Conservation (phyloP, 768 basidiomycete genomes). For the Panaeolus papilionaceus region DNA sequence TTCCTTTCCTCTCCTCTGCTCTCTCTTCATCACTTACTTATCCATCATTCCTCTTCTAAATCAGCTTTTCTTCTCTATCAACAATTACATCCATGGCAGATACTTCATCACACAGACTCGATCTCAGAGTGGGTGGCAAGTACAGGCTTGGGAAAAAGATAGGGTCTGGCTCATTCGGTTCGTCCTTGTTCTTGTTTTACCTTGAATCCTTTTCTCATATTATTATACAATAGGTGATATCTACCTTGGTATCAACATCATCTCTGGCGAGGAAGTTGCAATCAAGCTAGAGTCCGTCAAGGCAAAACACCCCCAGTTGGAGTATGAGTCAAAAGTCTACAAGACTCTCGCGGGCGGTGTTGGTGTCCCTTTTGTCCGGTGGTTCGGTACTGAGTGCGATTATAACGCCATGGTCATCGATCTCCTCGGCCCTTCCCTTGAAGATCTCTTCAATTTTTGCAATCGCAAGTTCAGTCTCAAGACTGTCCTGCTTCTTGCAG, state of each 20-base stretch:
- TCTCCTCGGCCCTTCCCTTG: conserved; percentile 90
- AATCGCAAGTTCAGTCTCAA: conserved; percentile 98
- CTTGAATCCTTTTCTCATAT: conserved; percentile 20
- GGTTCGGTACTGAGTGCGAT: conserved; percentile 95
- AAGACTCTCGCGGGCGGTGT: conserved; percentile 99
- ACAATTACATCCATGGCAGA: conserved; percentile 69
- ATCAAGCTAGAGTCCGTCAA: conserved; percentile 99
- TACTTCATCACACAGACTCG: conserved; percentile 70
- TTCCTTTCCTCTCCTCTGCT: conserved; percentile 24
- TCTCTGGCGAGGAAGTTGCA: conserved; percentile 98
- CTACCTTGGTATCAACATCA: conserved; percentile 99
- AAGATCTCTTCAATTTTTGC: conserved; percentile 93
- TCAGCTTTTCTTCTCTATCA: neutral
- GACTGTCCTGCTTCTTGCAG: conserved; percentile 95
- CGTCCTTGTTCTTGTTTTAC: conserved; percentile 36
- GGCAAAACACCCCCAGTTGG: conserved; percentile 99
- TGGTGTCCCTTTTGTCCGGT: conserved; percentile 97
- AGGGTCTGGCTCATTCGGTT: conserved; percentile 97
- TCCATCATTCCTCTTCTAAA: conserved; percentile 25
- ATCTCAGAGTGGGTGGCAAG: conserved; percentile 91
- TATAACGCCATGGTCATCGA: conserved; percentile 99
- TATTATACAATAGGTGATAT: conserved; percentile 76
- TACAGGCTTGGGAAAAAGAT: conserved; percentile 99
- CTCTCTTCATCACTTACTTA: conserved; percentile 29
- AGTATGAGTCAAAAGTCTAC: conserved; percentile 95